Evolutionary conservation across 2,329 filamentous ascomycete species (phyloP).

Genomic region (Thelonectria olida): DNA sequence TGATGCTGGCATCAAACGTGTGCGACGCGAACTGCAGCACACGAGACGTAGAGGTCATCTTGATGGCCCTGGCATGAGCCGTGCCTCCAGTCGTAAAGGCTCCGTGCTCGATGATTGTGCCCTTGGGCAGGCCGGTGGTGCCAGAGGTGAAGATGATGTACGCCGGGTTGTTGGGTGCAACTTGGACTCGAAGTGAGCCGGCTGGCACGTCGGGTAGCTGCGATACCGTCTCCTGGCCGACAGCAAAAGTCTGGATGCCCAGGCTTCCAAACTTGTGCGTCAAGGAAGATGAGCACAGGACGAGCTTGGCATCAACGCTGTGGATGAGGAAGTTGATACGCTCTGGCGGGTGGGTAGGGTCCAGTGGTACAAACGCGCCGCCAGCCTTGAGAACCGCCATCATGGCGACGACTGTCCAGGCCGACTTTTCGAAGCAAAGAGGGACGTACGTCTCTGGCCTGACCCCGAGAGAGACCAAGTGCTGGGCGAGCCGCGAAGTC

Average conservation of each 20-base stretch:
- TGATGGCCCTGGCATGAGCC: slow-evolving; percentile 3
- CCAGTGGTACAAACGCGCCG: not conserved
- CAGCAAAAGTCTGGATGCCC: not conserved
- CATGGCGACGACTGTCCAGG: not conserved
- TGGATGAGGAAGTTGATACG: not conserved
- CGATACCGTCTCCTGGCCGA: not conserved
- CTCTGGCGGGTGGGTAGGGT: not conserved
- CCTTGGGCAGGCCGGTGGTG: slow-evolving; percentile 11
- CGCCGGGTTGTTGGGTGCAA: not conserved
- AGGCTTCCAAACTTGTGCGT: not conserved
- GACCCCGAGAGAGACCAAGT: not conserved
- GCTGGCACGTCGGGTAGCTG: not conserved
- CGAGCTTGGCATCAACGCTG: not conserved
- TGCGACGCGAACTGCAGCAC: slow-evolving; percentile 33
- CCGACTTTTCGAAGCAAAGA: slow-evolving; percentile 1
- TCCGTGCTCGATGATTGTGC: slow-evolving; percentile 20
- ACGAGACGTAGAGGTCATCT: slow-evolving; percentile 3
- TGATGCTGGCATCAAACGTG: slow-evolving; percentile 30
- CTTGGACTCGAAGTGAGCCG: not conserved
- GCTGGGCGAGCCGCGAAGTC: not conserved
- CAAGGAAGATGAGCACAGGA: not conserved
- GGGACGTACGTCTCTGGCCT: slow-evolving; percentile 38
- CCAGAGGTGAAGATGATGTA: slow-evolving; percentile 5
- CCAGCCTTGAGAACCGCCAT: not conserved
- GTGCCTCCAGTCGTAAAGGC: slow-evolving; percentile 9